Conservation (phyloP, 306 rosid genomes). For the Mucuna pruriens region DNA sequence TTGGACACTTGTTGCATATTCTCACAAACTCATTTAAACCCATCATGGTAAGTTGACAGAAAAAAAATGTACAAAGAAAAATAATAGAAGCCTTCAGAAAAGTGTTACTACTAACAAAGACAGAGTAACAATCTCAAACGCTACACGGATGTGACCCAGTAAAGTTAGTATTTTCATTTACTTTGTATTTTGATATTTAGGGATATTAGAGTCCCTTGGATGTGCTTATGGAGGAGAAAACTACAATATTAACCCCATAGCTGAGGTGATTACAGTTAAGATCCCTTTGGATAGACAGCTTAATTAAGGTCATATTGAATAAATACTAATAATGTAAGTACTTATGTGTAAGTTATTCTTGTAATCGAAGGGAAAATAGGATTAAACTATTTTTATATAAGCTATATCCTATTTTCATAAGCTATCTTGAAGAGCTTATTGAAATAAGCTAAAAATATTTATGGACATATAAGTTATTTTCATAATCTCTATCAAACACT, state of each 20-base stretch:
- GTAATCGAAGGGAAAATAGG: no score
- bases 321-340: no score
- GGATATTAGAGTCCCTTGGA: neutral
- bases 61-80: neutral
- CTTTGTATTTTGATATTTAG: neutral
- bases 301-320: no score
- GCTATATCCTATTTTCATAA: no score
- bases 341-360: no score
- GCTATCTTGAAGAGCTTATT: no score
- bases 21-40: neutral
- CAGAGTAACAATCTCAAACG: slow-evolving; percentile 7
- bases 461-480: no score
- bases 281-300: no score
- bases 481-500: no score
- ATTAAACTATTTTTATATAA: no score
- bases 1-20: neutral
- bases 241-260: neutral
- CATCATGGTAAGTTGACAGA: neutral
- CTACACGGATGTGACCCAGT: neutral
- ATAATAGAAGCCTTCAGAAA: neutral
- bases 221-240: neutral
- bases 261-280: slow-evolving; percentile 8
- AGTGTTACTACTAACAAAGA: neutral
- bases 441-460: no score
- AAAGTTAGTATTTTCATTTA: neutral